Evolutionary conservation across 192 early-diverging fungal genomes (phyloP), one percentile per base, ranked within the genome.

Genomic region (Mortierella alpina): DNA sequence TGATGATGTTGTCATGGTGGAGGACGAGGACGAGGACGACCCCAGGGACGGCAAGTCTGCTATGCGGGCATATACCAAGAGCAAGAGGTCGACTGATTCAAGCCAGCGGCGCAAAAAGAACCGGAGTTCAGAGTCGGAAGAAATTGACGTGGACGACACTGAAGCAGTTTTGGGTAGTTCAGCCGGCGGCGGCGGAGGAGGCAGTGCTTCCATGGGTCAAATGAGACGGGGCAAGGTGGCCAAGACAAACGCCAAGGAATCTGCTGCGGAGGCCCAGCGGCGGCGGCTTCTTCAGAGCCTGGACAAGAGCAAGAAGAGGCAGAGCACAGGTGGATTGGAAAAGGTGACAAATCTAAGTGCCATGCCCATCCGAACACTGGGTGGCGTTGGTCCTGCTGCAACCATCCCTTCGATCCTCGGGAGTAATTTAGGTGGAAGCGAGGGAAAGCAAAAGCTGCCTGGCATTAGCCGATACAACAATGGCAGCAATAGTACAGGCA

Each of bases 61-160:
- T 8, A 15, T 47, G 13, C 58, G 23, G 39, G 68, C 68, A 12
- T 56, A 54, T 14, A 42, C 68, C 9, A 70, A 23, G 18, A 60
- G 12, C 14, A 78, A 60, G 18, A 31, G 55, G 11, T 65, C 55
- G 5, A 11, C 44, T 10, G 75, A 77, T 44, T 18, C 46, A 14
- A 65, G 50, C 20, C 56, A 70, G 18, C 61, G 75, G 8, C 75
- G 68, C 13, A 57, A 57, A 51, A 78, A 54, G 20, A 63, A 63
- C n/a, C 54, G 31, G 12, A 70, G 63, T 40, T 78, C 75, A 3
- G 75, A 70, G 0, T 78, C 75, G 6, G 75, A 78, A 59, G 75
- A 78, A 47, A 78, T 78, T 54, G 75, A 78, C 9, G 75, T 78
- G 14, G 75, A 78, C 56, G 75, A 78, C 13, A 63, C 66, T 1